Base-by-base conservation (phyloP, 106 monocot genomes). In the Amphibolis antarctica region DNA sequence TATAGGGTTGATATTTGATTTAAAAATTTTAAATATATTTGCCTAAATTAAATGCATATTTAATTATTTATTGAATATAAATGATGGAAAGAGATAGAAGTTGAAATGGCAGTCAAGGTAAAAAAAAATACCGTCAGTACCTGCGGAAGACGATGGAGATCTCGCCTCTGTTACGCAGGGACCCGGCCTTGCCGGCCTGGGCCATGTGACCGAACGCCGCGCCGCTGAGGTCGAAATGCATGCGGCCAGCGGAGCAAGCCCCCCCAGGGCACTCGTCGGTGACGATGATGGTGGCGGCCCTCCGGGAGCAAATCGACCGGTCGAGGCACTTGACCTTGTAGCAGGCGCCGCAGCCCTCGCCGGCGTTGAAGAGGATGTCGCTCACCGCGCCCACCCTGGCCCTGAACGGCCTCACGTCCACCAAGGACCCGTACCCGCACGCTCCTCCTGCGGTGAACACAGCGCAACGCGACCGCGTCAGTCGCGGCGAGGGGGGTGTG, bases 221-320 rank as follows among this genome's bases (percentile, higher is more conserved):
- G 61, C 93, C 93, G 59, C 93, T 86, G 67, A 93, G 75, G 53
- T 93, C 93, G 68, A 93, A 93, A 68, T 89, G 93, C 19, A 78
- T 81, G 18, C 81, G 71, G 13, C 86, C 93, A 53, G 52, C 69
- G 64, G 88, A 72, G 68, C 93, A 93, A 74, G 80, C 82, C 0
- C 92, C 92, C 28, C 93, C 93, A 30, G 93, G 93, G 54, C 93
- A 93, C 70, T 93, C 88, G 66, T 93, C 93, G 66, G 88, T 93
- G 61, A 89, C 73, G 70, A 93, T 86, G 53, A 88, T 55, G 24
- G 93, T 93, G 58, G 88, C 93, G 13, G 93, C 75, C 18, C 93
- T 78, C 44, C 85, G 74, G 3, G 88, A 89, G 59, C 93, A 93
- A 56, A 88, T 58, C 30, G 31, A 9, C 4, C 12, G 71, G 72